phyloP scores from a whole-genome alignment of 495 filamentous ascomycete genomes.

The Penicillium bialowiezense region DNA sequence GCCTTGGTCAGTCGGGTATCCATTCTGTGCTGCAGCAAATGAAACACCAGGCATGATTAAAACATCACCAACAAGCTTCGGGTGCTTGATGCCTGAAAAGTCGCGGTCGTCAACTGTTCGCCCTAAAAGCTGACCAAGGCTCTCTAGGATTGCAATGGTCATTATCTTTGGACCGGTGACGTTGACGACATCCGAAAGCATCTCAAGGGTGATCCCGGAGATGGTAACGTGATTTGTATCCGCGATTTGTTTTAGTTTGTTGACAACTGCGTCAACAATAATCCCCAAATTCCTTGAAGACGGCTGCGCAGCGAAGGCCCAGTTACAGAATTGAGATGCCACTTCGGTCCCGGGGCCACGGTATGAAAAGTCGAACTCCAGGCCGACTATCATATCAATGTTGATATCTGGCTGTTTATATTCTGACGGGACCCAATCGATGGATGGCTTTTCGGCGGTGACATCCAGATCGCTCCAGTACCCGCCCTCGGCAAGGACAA shows the following conservation, averaged over 20 bases:
- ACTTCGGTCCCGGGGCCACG: conserved; percentile 27
- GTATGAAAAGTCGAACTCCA: conserved; percentile 39
- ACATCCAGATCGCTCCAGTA: conserved; percentile 59
- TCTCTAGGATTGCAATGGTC: conserved; percentile 33
- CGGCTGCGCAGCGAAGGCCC: conserved; percentile 36
- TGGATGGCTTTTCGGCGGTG: conserved; percentile 45
- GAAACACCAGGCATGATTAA: conserved; percentile 38
- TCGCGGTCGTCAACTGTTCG: conserved; percentile 23
- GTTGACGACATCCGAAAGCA: conserved; percentile 36
- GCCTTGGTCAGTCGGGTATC: conserved; percentile 25
- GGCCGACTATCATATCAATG: conserved; percentile 38
- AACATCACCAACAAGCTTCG: conserved; percentile 37
- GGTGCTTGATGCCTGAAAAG: conserved; percentile 27
- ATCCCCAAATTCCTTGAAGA: conserved; percentile 28
- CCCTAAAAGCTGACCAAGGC: conserved; percentile 20
- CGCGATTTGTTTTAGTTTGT: conserved; percentile 28
- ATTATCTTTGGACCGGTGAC: conserved; percentile 41
- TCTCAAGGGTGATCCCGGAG: conserved; percentile 22
- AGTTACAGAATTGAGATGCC: conserved; percentile 41
- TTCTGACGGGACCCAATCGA: conserved; percentile 50
- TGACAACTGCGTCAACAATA: conserved; percentile 32
- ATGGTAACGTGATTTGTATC: conserved; percentile 23
- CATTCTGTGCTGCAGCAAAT: conserved; percentile 35
- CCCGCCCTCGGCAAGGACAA: conserved; percentile 57
- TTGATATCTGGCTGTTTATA: conserved; percentile 27